Evolutionary conservation across 169 alveolate species (phyloP), one percentile per base, ranked within the genome.

Genomic region (Cytauxzoon felis): DNA sequence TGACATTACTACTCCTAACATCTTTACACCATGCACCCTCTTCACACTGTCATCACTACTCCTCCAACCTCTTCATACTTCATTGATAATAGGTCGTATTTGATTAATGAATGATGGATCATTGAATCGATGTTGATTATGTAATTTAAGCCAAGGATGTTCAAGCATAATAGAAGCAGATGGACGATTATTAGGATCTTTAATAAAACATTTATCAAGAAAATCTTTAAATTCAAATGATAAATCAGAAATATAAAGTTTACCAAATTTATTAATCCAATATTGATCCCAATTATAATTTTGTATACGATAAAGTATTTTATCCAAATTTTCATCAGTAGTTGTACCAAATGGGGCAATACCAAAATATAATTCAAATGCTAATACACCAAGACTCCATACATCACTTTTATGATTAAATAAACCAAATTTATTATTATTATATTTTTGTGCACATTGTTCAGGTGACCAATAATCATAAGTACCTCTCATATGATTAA

Each of bases 351-450:
- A 86, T 26, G 91, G 91, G 1, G 91, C 81, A 32, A 60, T 52
- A 4, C 91, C 91, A 56, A 85, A 81, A 45, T 56, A 81, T 19
- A 89, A 82, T 57, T 89, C 94, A 58, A 87, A 87, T 11, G 91
- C 92, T 38, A 89, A 70, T 2, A 89, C 84, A 0, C 94, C 94
- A 21, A 89, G 32, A 23, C 92, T 83, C 94, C 94, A 89, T 23
- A 89, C 78, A 51, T 89, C 94, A 50, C 90, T 89, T 45, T 89
- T 87, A 30, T 87, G 91, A 67, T 87, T 87, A 49, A 80, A 88
- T 47, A 80, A 89, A 24, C 91, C 91, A 45, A 80, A 86, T 47
- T 60, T 79, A 24, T 76, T 79, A 24, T 53, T 52, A 24, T 75
- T 80, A 57, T 80, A 82, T 51, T 86, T 81, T 47, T 82, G 72